Evolutionary conservation across 768 basidiomycete genomes (phyloP).

Genomic region (Hirschioporus abietinus): DNA sequence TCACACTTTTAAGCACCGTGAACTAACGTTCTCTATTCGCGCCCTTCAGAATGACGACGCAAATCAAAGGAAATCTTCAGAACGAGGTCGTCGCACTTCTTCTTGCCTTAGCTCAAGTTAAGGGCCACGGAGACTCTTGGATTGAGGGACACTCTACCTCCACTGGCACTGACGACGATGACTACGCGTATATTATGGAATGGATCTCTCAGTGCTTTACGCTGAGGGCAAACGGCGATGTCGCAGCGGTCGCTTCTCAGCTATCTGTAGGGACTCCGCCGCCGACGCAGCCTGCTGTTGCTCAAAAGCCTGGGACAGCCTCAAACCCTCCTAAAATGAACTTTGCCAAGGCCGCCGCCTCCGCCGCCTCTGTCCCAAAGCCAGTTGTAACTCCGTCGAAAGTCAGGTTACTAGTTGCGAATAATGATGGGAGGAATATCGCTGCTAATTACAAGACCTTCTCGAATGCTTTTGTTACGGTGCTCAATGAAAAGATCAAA

Average conservation of each 20-base stretch:
- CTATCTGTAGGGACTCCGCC: neutral
- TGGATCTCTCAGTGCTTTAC: neutral
- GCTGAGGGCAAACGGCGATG: neutral
- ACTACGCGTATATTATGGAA: neutral
- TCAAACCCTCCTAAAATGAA: neutral
- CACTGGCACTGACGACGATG: neutral
- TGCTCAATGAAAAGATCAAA: neutral
- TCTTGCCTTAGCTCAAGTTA: neutral
- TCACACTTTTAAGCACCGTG: too few relatives aligned
- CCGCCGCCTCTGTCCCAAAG: neutral
- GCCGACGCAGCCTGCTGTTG: too few relatives aligned
- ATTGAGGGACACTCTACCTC: neutral
- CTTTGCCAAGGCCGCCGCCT: neutral
- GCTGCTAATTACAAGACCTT: neutral
- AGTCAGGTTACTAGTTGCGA: neutral
- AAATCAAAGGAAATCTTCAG: neutral
- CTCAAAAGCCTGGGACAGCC: neutral
- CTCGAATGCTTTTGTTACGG: neutral
- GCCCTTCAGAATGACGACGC: neutral
- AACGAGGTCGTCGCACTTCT: neutral
- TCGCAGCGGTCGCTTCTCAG: neutral
- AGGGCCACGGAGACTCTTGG: neutral
- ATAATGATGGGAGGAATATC: neutral
- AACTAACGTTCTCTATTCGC: too few relatives aligned
- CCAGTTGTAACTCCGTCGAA: neutral